Evolutionary conservation across 805 yeast genomes (phyloP).

Genomic region (Saturnispora serradocipensis): DNA sequence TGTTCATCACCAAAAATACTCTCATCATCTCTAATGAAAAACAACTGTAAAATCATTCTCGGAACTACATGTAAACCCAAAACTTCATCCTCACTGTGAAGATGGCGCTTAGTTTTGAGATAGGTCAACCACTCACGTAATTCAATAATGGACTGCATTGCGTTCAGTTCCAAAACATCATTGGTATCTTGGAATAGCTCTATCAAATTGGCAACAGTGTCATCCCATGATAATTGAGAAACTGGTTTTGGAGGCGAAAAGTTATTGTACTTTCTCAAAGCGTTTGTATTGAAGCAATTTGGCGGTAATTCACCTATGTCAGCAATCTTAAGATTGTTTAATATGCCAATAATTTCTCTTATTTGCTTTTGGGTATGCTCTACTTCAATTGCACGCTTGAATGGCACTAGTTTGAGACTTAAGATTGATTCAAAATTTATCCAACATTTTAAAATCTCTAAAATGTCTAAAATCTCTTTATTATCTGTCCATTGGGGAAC

Average conservation of each 20-base stretch:
- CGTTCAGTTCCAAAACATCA: conserved; percentile 26
- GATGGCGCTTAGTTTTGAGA: conserved; percentile 22
- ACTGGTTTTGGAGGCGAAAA: conserved; percentile 36
- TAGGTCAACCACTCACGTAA: conserved; percentile 19
- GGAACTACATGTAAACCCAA: conserved; percentile 39
- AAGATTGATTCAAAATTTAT: conserved; percentile 1
- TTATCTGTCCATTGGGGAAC: conserved; percentile 4
- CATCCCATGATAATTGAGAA: conserved; percentile 16
- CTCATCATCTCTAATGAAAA: conserved; percentile 53
- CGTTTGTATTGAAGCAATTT: conserved; percentile 37
- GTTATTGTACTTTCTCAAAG: conserved; percentile 40
- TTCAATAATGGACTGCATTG: conserved; percentile 23
- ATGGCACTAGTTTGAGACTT: background rate
- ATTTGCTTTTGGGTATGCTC: background rate
- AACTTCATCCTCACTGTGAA: conserved; percentile 22
- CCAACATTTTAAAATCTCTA: conserved; percentile 3
- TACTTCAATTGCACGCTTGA: background rate
- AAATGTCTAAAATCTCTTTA: background rate
- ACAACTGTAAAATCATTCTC: conserved; percentile 54
- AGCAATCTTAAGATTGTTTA: background rate
- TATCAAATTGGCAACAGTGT: conserved; percentile 14
- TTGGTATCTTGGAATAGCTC: conserved; percentile 31
- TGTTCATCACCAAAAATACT: conserved; percentile 41
- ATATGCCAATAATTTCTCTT: background rate
- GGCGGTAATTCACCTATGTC: conserved; percentile 5